Evolutionary conservation across 176 grass and related monocot genomes (phyloP).

Genomic region (Puya raimondii): DNA sequence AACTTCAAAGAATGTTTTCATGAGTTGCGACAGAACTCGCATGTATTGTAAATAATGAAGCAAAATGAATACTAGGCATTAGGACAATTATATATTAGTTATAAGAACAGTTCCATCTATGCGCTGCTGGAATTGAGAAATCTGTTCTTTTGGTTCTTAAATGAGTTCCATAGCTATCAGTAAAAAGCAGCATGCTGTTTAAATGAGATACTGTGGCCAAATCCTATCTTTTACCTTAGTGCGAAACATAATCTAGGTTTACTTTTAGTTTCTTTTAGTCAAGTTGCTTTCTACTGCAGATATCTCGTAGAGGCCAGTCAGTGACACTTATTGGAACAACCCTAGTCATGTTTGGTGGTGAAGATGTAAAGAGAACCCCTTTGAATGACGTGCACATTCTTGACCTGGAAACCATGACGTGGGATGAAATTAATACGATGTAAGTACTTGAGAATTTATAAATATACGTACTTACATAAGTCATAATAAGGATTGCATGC

Average conservation of each 20-base stretch:
- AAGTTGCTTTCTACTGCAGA: conserved; percentile 37
- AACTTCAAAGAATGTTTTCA: not conserved
- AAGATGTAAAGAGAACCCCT: conserved; percentile 95
- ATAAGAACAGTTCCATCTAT: too few relatives aligned
- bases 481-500: too few relatives aligned
- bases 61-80: too few relatives aligned
- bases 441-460: conserved; percentile 36
- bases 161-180: too few relatives aligned
- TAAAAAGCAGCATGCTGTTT: too few relatives aligned
- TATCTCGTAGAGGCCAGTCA: conserved; percentile 89
- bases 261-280: conserved; percentile 1
- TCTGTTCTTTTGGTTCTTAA: too few relatives aligned
- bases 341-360: conserved; percentile 87
- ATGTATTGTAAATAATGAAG: too few relatives aligned
- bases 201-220: not conserved
- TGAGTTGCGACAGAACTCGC: too few relatives aligned
- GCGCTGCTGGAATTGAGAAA: too few relatives aligned
- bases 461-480: too few relatives aligned
- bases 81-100: too few relatives aligned
- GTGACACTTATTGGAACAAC: conserved; percentile 85
- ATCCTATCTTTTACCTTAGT: not conserved
- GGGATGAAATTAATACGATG: conserved; percentile 98
- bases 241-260: not conserved
- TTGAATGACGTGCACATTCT: conserved; percentile 98
- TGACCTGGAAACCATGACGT: conserved; percentile 99